phyloP scores from a whole-genome alignment of 352 stramenopile species.

The Phytophthora aleatoria region DNA sequence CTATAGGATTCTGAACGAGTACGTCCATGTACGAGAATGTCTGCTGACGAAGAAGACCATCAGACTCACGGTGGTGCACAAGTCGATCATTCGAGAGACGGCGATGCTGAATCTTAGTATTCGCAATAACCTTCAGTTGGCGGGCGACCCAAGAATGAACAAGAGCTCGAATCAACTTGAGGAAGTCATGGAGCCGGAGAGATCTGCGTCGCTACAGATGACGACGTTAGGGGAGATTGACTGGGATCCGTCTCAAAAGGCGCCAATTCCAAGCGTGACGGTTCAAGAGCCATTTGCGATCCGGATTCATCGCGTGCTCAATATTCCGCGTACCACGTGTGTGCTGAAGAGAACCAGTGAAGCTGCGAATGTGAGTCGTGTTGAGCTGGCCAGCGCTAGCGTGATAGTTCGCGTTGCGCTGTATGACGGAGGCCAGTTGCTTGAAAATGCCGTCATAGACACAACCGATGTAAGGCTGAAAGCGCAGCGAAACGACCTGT shows the following conservation, averaged over 20 bases:
- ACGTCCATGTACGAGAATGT: slow-evolving; percentile 83
- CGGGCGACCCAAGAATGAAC: slow-evolving; percentile 16
- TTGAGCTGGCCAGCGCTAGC: slow-evolving; percentile 58
- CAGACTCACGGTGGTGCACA: slow-evolving; percentile 76
- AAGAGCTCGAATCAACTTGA: slow-evolving; percentile 50
- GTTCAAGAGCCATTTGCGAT: slow-evolving; percentile 70
- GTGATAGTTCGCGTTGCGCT: slow-evolving; percentile 76
- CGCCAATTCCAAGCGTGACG: slow-evolving; percentile 47
- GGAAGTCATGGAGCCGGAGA: slow-evolving; percentile 49
- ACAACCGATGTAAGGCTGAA: slow-evolving; percentile 68
- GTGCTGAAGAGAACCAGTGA: slow-evolving; percentile 64
- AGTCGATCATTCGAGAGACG: slow-evolving; percentile 83
- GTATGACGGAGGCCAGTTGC: slow-evolving; percentile 67
- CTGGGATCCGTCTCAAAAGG: slow-evolving; percentile 47
- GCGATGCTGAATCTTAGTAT: slow-evolving; percentile 75
- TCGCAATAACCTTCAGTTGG: slow-evolving; percentile 54
- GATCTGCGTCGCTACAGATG: slow-evolving; percentile 56
- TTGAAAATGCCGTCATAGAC: slow-evolving; percentile 63
- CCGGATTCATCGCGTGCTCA: slow-evolving; percentile 70
- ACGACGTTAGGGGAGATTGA: slow-evolving; percentile 62
- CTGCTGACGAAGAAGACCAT: slow-evolving; percentile 83
- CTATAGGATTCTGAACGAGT: slow-evolving; percentile 79
- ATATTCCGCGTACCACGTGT: slow-evolving; percentile 74
- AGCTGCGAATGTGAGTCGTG: slow-evolving; percentile 48
- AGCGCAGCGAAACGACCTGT: slow-evolving; percentile 62